A percentile compares a stretch with the other conserved stretches of the same genome.
phyloP scores from a whole-genome alignment of 305 asterid genomes.

The Withania somnifera region DNA sequence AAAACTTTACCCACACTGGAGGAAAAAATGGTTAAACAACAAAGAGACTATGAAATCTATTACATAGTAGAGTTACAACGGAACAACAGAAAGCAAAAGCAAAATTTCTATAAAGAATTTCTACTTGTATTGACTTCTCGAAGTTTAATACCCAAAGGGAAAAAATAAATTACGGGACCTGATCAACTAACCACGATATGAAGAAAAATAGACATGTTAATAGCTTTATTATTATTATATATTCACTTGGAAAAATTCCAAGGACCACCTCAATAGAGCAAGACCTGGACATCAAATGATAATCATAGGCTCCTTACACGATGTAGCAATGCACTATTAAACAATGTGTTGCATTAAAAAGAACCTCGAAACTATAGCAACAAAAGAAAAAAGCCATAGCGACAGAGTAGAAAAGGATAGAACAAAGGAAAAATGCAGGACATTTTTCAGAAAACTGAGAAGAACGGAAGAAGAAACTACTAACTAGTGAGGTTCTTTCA shows the following conservation, averaged over 20 bases:
- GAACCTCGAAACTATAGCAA: neutral
- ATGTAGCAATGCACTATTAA: neutral
- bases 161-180: neutral
- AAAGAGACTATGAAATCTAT: neutral
- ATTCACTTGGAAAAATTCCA: neutral
- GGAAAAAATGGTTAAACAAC: conserved; percentile 14
- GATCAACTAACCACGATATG: neutral
- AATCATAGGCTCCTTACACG: neutral
- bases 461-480: no score
- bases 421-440: neutral
- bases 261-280: neutral
- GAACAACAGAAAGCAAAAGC: neutral
- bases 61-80: neutral
- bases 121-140: neutral
- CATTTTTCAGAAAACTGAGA: no score
- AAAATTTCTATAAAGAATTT: neutral
- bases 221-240: neutral
- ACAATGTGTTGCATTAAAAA: neutral
- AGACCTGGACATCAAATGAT: no score
- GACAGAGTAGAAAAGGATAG: neutral
- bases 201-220: neutral
- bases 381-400: neutral
- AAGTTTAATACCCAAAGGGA: neutral
- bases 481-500: no score
- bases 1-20: conserved; percentile 94